phyloP scores from a whole-genome alignment of 192 early-diverging fungal genomes.

The Backusella mclennaniae region DNA sequence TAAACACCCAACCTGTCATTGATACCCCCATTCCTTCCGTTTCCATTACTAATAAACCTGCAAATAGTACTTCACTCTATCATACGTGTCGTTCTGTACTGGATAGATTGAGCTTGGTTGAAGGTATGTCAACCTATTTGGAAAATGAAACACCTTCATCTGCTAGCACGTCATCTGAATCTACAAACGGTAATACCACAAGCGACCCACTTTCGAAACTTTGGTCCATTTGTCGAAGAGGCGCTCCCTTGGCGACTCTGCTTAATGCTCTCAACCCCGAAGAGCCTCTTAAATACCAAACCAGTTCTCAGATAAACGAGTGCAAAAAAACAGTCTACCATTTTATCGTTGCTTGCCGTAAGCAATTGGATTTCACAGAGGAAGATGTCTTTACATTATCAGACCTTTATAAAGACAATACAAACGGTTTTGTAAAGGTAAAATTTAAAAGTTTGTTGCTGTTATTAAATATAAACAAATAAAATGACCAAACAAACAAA shows the following conservation, averaged over 20 bases:
- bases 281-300: constrained; percentile 56
- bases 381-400: constrained; percentile 82
- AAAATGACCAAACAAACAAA: neutral
- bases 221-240: constrained; percentile 71
- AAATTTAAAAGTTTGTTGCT: neutral
- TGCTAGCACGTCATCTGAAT: constrained; percentile 6
- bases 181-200: constrained; percentile 17
- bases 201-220: constrained; percentile 71
- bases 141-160: constrained; percentile 37
- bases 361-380: constrained; percentile 68
- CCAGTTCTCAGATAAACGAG: constrained; percentile 55
- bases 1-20: constrained; percentile 14
- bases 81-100: constrained; percentile 67
- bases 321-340: constrained; percentile 84
- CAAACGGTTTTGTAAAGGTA: constrained; percentile 96
- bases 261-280: constrained; percentile 68
- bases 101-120: constrained; percentile 70
- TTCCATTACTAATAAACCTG: constrained; percentile 36
- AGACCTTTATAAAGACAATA: constrained; percentile 91
- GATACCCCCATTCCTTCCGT: constrained; percentile 31
- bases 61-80: constrained; percentile 60
- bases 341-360: constrained; percentile 87
- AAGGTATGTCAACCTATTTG: constrained; percentile 67
- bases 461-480: neutral
- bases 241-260: constrained; percentile 66